Percentiles rank a stretch among this genome's conserved stretches.
Conservation (phyloP, 2,329 filamentous ascomycete genomes). For the Colletotrichum endophyticum region DNA sequence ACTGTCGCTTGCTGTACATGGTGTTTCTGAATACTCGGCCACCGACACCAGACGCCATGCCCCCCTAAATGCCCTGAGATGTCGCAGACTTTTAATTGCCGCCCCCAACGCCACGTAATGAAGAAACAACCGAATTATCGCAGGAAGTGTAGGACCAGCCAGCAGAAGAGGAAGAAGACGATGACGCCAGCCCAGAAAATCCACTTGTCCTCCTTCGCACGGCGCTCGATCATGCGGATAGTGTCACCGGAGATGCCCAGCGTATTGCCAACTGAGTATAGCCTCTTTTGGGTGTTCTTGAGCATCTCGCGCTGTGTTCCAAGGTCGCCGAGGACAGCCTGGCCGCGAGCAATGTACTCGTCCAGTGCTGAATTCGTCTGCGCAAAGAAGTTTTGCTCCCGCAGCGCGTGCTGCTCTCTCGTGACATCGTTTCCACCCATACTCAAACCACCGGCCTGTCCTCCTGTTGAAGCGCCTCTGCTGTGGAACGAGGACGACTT, state of each 20-base stretch:
- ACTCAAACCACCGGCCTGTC: constrained; percentile 38
- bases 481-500: constrained; percentile 39
- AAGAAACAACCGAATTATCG: constrained; percentile 53
- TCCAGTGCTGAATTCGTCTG: constrained; percentile 86
- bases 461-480: constrained; percentile 44
- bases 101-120: neutral
- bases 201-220: constrained; percentile 96
- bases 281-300: constrained; percentile 88
- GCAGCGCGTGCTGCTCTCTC: constrained; percentile 81
- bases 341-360: constrained; percentile 89
- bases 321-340: constrained; percentile 88
- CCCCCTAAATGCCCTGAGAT: neutral
- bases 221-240: constrained; percentile 92
- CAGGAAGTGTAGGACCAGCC: constrained; percentile 85
- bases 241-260: constrained; percentile 93
- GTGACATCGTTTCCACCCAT: constrained; percentile 66
- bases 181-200: constrained; percentile 90
- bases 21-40: neutral
- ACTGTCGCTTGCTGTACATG: constrained; percentile 13
- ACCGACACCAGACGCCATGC: constrained; percentile 13
- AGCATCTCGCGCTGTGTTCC: constrained; percentile 91
- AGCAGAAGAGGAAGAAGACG: constrained; percentile 90
- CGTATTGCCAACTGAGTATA: constrained; percentile 94
- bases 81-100: neutral
- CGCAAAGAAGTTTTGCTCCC: constrained; percentile 87